Conservation (phyloP, 805 yeast species). For the Tetrapisispora fleetii region DNA sequence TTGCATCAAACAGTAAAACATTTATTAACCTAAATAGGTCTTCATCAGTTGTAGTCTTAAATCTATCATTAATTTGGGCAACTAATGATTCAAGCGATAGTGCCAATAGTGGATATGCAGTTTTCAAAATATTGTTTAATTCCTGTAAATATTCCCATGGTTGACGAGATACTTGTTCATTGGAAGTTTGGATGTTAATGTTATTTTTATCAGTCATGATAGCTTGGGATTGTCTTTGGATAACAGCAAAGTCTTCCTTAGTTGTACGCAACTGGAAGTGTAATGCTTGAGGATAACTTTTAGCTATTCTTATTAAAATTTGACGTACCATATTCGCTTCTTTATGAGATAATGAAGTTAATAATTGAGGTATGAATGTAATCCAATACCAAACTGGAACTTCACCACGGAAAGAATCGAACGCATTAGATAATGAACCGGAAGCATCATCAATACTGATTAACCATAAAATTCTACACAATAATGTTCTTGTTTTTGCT, state of each 20-base stretch:
- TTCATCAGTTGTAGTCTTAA: constrained; percentile 89
- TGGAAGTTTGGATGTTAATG: constrained; percentile 2
- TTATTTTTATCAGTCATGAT: constrained; percentile 31
- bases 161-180: constrained; percentile 38
- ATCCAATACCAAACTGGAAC: constrained; percentile 99
- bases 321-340: constrained; percentile 87
- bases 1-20: constrained; percentile 87
- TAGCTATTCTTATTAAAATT: constrained; percentile 84
- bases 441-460: constrained; percentile 80
- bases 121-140: constrained; percentile 87
- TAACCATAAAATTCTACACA: constrained; percentile 89
- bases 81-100: constrained; percentile 88
- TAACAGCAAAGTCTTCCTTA: constrained; percentile 81
- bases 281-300: constrained; percentile 92
- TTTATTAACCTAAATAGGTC: constrained; percentile 91
- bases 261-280: constrained; percentile 95
- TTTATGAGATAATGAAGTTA: constrained; percentile 80
- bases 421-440: constrained; percentile 75
- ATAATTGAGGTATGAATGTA: constrained; percentile 87
- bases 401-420: constrained; percentile 88
- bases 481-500: constrained; percentile 75
- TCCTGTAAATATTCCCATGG: constrained; percentile 93
- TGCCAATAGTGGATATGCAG: constrained; percentile 91
- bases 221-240: constrained; percentile 64
- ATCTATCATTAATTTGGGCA: constrained; percentile 88